These are phyloP conservation scores for Yamadazyma olivae DNA, from an alignment of 805 yeast genomes.

Conservation along the genomic window DNA sequence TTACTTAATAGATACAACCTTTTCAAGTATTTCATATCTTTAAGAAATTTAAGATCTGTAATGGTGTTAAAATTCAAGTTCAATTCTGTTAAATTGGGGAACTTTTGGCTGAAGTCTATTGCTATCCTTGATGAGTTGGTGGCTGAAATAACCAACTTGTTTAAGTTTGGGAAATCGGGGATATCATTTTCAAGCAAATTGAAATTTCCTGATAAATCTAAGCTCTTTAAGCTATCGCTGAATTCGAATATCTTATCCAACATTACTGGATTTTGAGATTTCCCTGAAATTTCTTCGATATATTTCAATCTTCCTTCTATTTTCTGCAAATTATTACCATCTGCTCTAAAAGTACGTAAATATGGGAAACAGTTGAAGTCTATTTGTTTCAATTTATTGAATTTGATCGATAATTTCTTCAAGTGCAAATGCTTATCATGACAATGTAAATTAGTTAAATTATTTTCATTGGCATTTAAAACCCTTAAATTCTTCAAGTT, in stretches of 20 bases:
- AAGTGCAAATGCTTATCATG: conserved; percentile 21
- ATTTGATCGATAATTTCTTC: conserved; percentile 37
- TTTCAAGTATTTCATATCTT: conserved; percentile 30
- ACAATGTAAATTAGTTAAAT: conserved; percentile 21
- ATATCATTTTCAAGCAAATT: conserved; percentile 12
- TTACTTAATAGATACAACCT: conserved; percentile 47
- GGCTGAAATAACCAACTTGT: conserved; percentile 43
- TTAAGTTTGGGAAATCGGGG: conserved; percentile 31
- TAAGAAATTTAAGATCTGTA: conserved; percentile 29
- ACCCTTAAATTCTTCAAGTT: conserved; percentile 30
- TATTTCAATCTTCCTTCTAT: conserved; percentile 25
- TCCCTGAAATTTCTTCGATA: conserved; percentile 43
- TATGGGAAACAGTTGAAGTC: conserved; percentile 32
- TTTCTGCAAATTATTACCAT: conserved; percentile 36
- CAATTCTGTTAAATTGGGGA: conserved; percentile 46
- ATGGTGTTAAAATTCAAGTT: conserved; percentile 51
- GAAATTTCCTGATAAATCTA: conserved; percentile 42
- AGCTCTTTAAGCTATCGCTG: conserved; percentile 22
- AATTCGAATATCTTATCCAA: conserved; percentile 16
- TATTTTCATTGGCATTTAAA: conserved; percentile 43
- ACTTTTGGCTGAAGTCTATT: conserved; percentile 27
- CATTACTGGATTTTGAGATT: conserved; percentile 25
- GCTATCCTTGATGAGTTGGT: conserved; percentile 34
- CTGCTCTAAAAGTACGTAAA: conserved; percentile 43
- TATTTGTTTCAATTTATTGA: conserved; percentile 31